phyloP scores from a whole-genome alignment of 1,284 basidiomycete genomes.

The Erythrobasidium hasegawianum region DNA sequence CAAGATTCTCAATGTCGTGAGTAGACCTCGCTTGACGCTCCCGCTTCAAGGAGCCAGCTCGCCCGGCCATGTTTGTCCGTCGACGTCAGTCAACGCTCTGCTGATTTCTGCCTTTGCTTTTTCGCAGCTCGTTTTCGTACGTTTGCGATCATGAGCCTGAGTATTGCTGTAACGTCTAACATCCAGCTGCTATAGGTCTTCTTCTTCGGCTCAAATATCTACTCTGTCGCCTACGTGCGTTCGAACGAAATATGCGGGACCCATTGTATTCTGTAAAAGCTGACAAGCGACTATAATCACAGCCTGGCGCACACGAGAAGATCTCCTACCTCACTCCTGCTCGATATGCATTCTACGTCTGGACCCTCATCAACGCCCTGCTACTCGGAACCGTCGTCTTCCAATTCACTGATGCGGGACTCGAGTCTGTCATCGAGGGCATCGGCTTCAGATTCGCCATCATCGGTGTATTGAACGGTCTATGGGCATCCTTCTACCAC shows the following conservation, averaged over 20 bases:
- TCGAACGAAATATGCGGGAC: not conserved
- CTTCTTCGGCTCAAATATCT: slow-evolving; percentile 41
- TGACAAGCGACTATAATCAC: not conserved
- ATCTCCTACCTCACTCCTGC: slow-evolving; percentile 37
- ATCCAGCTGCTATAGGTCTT: slow-evolving; percentile 34
- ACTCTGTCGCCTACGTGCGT: slow-evolving; percentile 28
- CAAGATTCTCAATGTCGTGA: slow-evolving; percentile 36
- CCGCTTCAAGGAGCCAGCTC: not conserved
- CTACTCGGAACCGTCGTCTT: slow-evolving; percentile 49
- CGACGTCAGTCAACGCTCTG: slow-evolving; percentile 1
- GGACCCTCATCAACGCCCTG: slow-evolving; percentile 47
- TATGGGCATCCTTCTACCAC: slow-evolving; percentile 42
- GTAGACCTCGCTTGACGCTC: not conserved
- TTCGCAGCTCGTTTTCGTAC: slow-evolving; percentile 19
- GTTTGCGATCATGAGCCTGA: not conserved
- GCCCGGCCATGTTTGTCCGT: not conserved
- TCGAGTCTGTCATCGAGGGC: slow-evolving; percentile 42
- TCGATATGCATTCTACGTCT: slow-evolving; percentile 37
- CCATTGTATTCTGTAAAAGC: not conserved
- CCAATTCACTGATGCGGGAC: slow-evolving; percentile 42
- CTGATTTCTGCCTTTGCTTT: slow-evolving; percentile 8
- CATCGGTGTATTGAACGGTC: slow-evolving; percentile 45
- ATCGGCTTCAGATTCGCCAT: slow-evolving; percentile 51
- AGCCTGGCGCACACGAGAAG: slow-evolving; percentile 18
- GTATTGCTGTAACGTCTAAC: too few relatives aligned